Evolutionary conservation across 2,329 filamentous ascomycete genomes (phyloP), one percentile per base, ranked within the genome.

Genomic region (Colletotrichum australisinense): DNA sequence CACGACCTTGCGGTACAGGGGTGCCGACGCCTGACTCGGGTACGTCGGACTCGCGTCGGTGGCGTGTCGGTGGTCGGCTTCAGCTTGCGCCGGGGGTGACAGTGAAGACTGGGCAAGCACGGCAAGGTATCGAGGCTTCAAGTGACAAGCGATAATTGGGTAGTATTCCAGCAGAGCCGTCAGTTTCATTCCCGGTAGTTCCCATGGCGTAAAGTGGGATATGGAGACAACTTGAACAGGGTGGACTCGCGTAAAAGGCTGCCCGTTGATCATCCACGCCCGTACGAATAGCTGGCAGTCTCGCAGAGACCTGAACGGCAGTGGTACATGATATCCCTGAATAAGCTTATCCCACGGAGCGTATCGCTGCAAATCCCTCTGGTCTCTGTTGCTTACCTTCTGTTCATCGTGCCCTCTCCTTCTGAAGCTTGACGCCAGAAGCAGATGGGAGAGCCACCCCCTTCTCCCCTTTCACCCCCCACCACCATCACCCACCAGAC

Each of bases 31-130:
- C 16, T 32, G 58, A 38, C 24, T 70, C 62, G 68, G 68, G 55
- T 55, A 67, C 24, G 19, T 70, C 68, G 64, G 69, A 22, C 28
- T 72, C 64, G 64, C 38, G 49, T 72, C 69, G 64, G 64, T 46
- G 26, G 56, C 46, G 42, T 11, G 26, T 71, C 68, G 55, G 67
- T 24, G 19, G 58, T 69, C 66, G 58, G 52, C 52, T n/a, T 65
- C 67, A 38, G 52, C 53, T 30, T 26, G 53, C 53, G 35, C 14
- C 58, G 58, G 19, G 22, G 19, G 42, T 19, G 32, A n/a, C 42
- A 49, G 42, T 49, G 19, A 49, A 49, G 19, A 49, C 19, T 49
- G 42, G 19, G 16, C 42, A 26, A 26, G 26, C 26, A 26, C 26
- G 26, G 26, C 26, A 46, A 4, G 42, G 42, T 5, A 38, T 38